These are phyloP conservation scores for Casuarina equisetifolia DNA, from an alignment of 306 rosid genomes.

Conservation along the genomic window DNA sequence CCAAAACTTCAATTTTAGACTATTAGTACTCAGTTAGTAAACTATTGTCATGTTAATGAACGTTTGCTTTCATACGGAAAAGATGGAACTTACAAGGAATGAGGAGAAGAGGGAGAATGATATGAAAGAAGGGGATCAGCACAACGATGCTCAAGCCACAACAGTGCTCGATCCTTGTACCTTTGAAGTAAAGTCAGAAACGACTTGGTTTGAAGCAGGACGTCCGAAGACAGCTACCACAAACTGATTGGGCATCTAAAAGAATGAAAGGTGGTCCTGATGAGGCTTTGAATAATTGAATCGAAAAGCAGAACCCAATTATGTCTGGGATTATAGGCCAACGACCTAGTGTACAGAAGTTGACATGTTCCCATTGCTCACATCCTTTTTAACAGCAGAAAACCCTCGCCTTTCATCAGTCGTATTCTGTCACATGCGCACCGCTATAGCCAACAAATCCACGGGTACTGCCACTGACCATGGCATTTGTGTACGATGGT, in stretches of 20 bases:
- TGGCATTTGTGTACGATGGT: too few relatives aligned
- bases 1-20: too few relatives aligned
- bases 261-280: not conserved
- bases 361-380: conserved; percentile 26
- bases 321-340: conserved; percentile 12
- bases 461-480: too few relatives aligned
- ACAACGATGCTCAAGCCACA: too few relatives aligned
- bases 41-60: too few relatives aligned
- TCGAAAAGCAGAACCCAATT: conserved; percentile 5
- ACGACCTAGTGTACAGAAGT: conserved; percentile 9
- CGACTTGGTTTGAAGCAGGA: conserved; percentile 17
- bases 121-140: too few relatives aligned
- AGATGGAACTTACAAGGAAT: too few relatives aligned
- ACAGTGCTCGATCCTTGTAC: not conserved
- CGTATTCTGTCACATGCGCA: conserved; percentile 23
- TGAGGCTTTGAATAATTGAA: conserved; percentile 12
- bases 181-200: not conserved
- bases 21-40: too few relatives aligned
- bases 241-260: conserved; percentile 22
- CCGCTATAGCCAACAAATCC: conserved; percentile 18
- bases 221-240: not conserved
- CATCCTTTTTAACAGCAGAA: not conserved
- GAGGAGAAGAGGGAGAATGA: too few relatives aligned
- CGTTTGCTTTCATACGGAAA: too few relatives aligned
- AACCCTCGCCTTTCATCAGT: conserved; percentile 22